Evolutionary conservation across 306 rosid species (phyloP).

Genomic region (Inga laurina): DNA sequence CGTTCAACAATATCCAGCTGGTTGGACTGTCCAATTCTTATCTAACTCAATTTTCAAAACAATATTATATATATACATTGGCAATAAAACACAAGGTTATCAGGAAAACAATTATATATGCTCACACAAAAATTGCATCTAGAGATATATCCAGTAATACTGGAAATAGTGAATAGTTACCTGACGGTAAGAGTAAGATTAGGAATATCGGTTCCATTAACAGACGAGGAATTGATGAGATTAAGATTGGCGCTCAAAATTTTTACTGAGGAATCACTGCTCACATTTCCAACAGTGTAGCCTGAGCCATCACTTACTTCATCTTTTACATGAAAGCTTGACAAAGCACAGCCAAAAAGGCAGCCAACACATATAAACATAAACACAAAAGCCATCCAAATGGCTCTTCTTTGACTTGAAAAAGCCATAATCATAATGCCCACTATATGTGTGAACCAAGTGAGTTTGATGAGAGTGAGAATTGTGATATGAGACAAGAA

Average conservation of each 20-base stretch:
- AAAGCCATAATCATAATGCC: background rate
- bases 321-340: background rate
- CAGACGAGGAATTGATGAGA: conserved; percentile 53
- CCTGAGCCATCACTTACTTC: conserved; percentile 52
- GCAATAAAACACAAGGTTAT: no score
- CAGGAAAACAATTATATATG: background rate
- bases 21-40: no score
- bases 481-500: background rate
- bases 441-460: background rate
- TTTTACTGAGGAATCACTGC: conserved; percentile 18
- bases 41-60: no score
- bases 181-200: conserved; percentile 59
- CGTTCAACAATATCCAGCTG: no score
- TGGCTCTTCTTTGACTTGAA: background rate
- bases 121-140: background rate
- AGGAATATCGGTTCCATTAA: conserved; percentile 67
- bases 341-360: background rate
- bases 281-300: conserved; percentile 46
- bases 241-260: conserved; percentile 58
- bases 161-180: conserved; percentile 33
- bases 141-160: background rate
- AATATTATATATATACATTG: no score
- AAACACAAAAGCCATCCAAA: background rate
- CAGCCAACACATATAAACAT: background rate
- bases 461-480: background rate